These are phyloP conservation scores for Clonostachys sp. DNA, from an alignment of 2,329 filamentous ascomycete species.

Conservation along the genomic window DNA sequence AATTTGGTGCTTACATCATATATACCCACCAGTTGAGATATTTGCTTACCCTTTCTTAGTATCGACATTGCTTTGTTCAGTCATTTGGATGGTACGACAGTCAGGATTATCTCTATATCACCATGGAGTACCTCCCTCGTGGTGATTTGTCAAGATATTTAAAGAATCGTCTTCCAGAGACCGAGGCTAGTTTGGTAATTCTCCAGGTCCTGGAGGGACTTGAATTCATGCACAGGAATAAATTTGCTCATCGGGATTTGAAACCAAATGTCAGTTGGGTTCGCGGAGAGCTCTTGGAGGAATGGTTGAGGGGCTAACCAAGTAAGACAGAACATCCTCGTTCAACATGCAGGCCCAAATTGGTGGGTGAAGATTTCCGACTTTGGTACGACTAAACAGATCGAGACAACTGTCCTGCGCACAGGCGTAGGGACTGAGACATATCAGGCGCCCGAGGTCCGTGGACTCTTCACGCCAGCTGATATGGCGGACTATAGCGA, in stretches of 20 bases:
- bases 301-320: background rate
- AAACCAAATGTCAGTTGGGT: slow-evolving; percentile 9
- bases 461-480: no score
- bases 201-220: slow-evolving; percentile 11
- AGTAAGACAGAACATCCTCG: slow-evolving; percentile 10
- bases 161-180: slow-evolving; percentile 5
- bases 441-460: slow-evolving; percentile 10
- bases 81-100: slow-evolving; percentile 13
- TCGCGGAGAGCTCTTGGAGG: background rate
- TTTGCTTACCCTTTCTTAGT: background rate
- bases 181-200: slow-evolving; percentile 8
- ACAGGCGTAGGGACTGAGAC: slow-evolving; percentile 4
- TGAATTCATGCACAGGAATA: slow-evolving; percentile 11
- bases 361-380: slow-evolving; percentile 15
- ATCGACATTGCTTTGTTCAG: slow-evolving; percentile 12
- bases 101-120: slow-evolving; percentile 8
- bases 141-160: slow-evolving; percentile 13
- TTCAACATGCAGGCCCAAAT: slow-evolving; percentile 4
- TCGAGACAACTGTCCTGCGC: background rate
- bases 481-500: no score
- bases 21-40: background rate
- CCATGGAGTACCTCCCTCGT: slow-evolving; percentile 14
- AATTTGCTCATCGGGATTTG: slow-evolving; percentile 13
- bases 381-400: slow-evolving; percentile 14
- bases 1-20: background rate